These are phyloP conservation scores for Balansia obtecta DNA, from an alignment of 2,329 filamentous ascomycete species.

Conservation along the genomic window DNA sequence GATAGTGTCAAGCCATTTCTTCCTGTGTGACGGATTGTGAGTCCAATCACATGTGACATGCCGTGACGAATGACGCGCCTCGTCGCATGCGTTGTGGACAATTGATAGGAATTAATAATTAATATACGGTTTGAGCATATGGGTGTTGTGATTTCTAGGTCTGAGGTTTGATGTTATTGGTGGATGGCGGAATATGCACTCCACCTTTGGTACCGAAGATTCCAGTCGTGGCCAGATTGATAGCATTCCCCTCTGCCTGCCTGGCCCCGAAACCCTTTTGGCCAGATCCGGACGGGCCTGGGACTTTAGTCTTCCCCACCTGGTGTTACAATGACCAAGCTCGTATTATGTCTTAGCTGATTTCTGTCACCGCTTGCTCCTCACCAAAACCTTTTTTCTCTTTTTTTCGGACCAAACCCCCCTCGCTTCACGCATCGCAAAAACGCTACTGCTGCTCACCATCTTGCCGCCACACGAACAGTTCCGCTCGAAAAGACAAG, in stretches of 20 bases:
- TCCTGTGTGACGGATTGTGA: background rate
- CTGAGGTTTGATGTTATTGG: too few relatives aligned
- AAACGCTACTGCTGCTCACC: background rate
- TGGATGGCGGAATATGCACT: too few relatives aligned
- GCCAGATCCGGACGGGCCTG: conserved; percentile 2
- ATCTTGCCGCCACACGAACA: background rate
- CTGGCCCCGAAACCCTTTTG: background rate
- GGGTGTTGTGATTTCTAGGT: too few relatives aligned
- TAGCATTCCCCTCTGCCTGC: too few relatives aligned
- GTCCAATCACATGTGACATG: background rate
- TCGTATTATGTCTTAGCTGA: conserved; percentile 1
- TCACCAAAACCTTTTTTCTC: background rate
- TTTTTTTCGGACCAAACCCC: background rate
- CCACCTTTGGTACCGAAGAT: too few relatives aligned
- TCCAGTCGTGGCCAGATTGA: too few relatives aligned
- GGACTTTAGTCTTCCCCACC: background rate
- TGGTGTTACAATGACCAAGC: background rate
- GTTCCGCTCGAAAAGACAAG: background rate
- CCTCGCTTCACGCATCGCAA: background rate
- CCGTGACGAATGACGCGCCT: background rate
- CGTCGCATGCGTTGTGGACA: background rate
- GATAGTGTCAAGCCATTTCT: background rate
- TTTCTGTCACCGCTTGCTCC: conserved; percentile 1
- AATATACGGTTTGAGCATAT: too few relatives aligned
- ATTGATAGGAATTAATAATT: too few relatives aligned